Evolutionary conservation across 805 yeast species (phyloP).

Genomic region (Peterozyma xylosa): DNA sequence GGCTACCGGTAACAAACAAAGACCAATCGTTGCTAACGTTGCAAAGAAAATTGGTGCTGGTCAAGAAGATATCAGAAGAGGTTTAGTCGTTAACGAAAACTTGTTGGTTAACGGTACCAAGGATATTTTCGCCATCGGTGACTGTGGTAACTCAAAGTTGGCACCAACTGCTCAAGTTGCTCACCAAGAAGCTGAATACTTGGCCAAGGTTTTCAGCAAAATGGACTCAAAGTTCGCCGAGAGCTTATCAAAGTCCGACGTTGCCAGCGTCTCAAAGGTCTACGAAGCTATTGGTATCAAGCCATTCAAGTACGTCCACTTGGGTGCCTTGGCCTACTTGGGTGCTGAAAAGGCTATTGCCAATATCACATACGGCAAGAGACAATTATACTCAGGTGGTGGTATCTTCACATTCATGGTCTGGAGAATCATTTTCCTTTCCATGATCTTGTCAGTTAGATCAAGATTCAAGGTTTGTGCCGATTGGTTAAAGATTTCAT

Average conservation of each 20-base stretch:
- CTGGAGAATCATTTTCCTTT: conserved; percentile 49
- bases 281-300: conserved; percentile 20
- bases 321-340: conserved; percentile 49
- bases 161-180: conserved; percentile 56
- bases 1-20: conserved; percentile 53
- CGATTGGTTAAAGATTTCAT: conserved; percentile 44
- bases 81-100: conserved; percentile 40
- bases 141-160: conserved; percentile 47
- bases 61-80: conserved; percentile 47
- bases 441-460: conserved; percentile 47
- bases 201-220: conserved; percentile 34
- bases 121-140: conserved; percentile 45
- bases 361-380: conserved; percentile 49
- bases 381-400: conserved; percentile 39
- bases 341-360: conserved; percentile 54
- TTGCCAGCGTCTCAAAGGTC: conserved; percentile 1
- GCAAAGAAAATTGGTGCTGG: conserved; percentile 34
- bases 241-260: conserved; percentile 28
- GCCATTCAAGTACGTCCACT: conserved; percentile 38
- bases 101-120: conserved; percentile 40
- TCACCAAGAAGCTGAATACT: conserved; percentile 44
- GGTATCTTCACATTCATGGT: conserved; percentile 47
- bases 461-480: conserved; percentile 43
- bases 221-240: conserved; percentile 33
- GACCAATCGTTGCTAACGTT: conserved; percentile 36